phyloP scores from a whole-genome alignment of 495 filamentous ascomycete genomes.

The Viridothelium virens region DNA sequence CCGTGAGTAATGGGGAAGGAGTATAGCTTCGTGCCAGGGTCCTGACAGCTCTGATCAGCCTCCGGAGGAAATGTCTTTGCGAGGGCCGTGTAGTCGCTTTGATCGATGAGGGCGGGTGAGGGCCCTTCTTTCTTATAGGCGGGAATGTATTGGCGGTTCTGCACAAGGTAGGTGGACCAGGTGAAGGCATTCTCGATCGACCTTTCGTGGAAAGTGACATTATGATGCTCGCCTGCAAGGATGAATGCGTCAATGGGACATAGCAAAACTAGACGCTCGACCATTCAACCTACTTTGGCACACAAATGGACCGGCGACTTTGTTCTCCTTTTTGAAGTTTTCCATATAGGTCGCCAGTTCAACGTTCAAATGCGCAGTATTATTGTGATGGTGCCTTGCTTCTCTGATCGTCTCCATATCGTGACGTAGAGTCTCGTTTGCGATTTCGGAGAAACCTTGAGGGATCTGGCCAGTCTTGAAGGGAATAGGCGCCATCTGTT shows the following conservation, averaged over 20 bases:
- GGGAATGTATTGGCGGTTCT: not conserved
- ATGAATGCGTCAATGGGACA: too few relatives aligned
- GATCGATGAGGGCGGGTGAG: not conserved
- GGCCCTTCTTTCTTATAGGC: not conserved
- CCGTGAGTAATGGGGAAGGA: not conserved
- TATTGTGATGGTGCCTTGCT: not conserved
- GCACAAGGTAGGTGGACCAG: not conserved
- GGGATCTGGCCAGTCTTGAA: too few relatives aligned
- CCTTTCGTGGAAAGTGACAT: not conserved
- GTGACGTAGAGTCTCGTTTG: not conserved
- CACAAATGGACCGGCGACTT: too few relatives aligned
- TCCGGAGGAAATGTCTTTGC: not conserved
- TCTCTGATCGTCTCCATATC: not conserved
- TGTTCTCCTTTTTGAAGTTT: too few relatives aligned
- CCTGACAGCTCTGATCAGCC: not conserved
- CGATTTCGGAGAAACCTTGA: not conserved
- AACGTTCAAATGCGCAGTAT: too few relatives aligned
- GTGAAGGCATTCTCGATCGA: not conserved
- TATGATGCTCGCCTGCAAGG: not conserved
- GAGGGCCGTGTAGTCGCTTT: not conserved
- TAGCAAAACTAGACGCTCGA: too few relatives aligned
- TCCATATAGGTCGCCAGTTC: too few relatives aligned
- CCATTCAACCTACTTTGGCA: too few relatives aligned
- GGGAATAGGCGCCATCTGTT: too few relatives aligned
- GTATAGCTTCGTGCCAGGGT: not conserved